phyloP scores from a whole-genome alignment of 1,139 yeast species.

The Taphrina deformans region DNA sequence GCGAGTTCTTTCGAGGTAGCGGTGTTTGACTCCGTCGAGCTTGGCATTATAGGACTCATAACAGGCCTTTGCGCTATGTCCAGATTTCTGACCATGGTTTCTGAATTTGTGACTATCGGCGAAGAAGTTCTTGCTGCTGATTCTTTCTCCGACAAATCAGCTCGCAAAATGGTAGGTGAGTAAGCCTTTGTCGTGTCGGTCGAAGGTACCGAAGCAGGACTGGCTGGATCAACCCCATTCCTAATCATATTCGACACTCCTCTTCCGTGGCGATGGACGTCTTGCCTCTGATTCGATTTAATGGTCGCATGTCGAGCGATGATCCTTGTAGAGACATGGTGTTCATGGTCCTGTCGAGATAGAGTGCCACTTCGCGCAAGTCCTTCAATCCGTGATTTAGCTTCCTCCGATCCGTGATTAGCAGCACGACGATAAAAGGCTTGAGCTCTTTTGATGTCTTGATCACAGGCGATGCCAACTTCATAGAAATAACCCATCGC shows the following conservation, averaged over 20 bases:
- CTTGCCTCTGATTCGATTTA: slow-evolving; percentile 13
- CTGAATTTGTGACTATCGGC: too few species aligned
- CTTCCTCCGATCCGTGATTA: slow-evolving; percentile 27
- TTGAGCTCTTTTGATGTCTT: slow-evolving; percentile 52
- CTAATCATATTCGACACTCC: not conserved
- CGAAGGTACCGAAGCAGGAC: not conserved
- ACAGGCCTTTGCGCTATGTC: not conserved
- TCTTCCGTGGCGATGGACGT: not conserved
- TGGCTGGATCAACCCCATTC: not conserved
- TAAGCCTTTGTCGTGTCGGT: not conserved
- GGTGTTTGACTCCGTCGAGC: not conserved
- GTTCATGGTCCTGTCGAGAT: slow-evolving; percentile 23
- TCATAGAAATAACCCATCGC: slow-evolving; percentile 50
- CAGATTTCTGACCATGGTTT: not conserved
- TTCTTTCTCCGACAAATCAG: not conserved
- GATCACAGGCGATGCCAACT: slow-evolving; percentile 58
- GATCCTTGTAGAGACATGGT: slow-evolving; percentile 6
- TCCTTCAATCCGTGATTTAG: slow-evolving; percentile 15
- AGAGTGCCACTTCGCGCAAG: slow-evolving; percentile 15
- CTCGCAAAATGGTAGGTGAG: not conserved
- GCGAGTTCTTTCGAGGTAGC: not conserved
- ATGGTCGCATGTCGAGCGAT: slow-evolving; percentile 26
- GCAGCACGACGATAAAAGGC: slow-evolving; percentile 63
- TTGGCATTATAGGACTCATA: not conserved
- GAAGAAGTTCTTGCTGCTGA: not conserved